Conservation (phyloP, 306 rosid genomes). For the Psophocarpus tetragonolobus region DNA sequence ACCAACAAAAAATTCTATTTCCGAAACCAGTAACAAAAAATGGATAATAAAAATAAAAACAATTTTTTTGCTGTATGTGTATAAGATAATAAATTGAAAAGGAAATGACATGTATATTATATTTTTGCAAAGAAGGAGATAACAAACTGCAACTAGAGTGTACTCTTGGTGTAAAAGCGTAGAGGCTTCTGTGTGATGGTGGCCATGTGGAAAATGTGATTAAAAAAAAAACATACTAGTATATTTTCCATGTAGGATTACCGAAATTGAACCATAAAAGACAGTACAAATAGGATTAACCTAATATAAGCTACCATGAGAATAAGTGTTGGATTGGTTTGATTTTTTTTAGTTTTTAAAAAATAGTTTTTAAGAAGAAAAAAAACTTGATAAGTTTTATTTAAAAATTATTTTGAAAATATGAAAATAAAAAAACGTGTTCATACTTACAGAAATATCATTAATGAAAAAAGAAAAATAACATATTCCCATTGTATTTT, state of each 20-base stretch:
- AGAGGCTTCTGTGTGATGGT: background rate
- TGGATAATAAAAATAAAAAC: background rate
- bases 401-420: too few species aligned
- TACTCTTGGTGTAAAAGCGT: background rate
- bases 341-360: too few species aligned
- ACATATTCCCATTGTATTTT: too few species aligned
- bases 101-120: background rate
- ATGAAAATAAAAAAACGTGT: too few species aligned
- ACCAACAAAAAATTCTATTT: background rate
- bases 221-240: background rate
- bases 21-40: background rate
- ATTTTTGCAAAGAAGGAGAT: background rate
- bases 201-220: background rate
- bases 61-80: background rate
- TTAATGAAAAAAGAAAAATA: too few species aligned
- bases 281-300: background rate
- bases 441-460: too few species aligned
- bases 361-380: too few species aligned
- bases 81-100: background rate
- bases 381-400: too few species aligned
- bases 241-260: background rate
- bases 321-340: too few species aligned
- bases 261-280: background rate
- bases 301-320: background rate
- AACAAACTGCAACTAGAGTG: background rate